Base-by-base conservation (phyloP, 2,329 filamentous ascomycete genomes). In the Cordyceps farinosa region DNA sequence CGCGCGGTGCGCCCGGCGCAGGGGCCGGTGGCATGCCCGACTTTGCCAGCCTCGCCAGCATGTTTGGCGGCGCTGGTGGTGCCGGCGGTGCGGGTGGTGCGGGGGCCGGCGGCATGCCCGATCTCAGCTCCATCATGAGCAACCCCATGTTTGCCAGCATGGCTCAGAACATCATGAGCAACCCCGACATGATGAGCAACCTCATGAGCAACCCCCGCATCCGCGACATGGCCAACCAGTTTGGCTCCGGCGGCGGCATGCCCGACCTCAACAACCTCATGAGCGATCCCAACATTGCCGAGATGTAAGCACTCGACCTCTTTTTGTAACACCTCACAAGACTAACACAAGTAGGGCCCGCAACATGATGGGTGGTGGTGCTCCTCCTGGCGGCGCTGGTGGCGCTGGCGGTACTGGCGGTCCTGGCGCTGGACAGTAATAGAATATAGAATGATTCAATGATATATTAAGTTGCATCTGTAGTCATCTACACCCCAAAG, bases 61-160 rank as follows among this genome's bases (percentile, higher is more conserved):
- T 93, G 88, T 82, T 93, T 68, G 88, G 87, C 47, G 82, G 82
- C n/a, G 82, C 78, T 22, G 85, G 82, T 27, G 81, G 81, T 17
- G 82, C 78, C n/a, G 85, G 82, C 29, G 87, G 82, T 30, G 87
- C 82, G 15, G 82, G 78, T 32, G 86, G 78, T 10, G 88, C 85
- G 5, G 88, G 84, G 27, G 87, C 80, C 8, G 89, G 89, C 58
- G 91, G 91, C 61, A 95, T 97, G 90, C 92, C 93, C 13, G 94
- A 98, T 75, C 81, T 99, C 30, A 79, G 86, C 67, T 86, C 86
- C 67, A 88, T 99, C 75, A 96, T 98, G 92, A 92, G 82, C 82
- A 99, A 98, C 81, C 95, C 95, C 62, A 98, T 98, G 95, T 96
- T 99, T 79, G 87, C 92, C 57, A 90, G 85, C 79, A 97, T 98